A percentile compares a stretch with the other conserved stretches of the same genome.
These are phyloP conservation scores for Penicillium cataractarum DNA, from an alignment of 495 filamentous ascomycete genomes.

Conservation along the genomic window DNA sequence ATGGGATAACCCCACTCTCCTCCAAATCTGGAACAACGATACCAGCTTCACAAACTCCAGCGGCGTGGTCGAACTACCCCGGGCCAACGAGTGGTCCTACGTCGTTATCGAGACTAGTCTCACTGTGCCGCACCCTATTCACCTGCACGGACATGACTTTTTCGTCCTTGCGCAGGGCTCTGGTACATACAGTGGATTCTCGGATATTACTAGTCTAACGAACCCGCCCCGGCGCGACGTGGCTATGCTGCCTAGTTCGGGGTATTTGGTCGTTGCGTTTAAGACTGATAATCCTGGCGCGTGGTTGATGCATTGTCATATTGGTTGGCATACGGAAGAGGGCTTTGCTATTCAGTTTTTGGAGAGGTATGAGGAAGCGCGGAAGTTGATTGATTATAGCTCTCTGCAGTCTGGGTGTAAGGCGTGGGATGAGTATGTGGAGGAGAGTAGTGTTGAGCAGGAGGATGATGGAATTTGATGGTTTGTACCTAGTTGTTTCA, in stretches of 20 bases:
- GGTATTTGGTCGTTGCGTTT: conserved; percentile 47
- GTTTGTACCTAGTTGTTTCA: background rate
- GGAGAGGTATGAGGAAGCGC: conserved; percentile 25
- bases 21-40: conserved; percentile 24
- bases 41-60: conserved; percentile 18
- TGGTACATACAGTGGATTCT: background rate
- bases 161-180: conserved; percentile 26
- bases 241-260: conserved; percentile 7
- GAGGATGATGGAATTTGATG: conserved; percentile 2
- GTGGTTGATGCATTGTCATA: conserved; percentile 53
- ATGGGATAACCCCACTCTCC: conserved; percentile 29
- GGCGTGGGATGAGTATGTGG: conserved; percentile 6
- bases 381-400: conserved; percentile 5
- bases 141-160: conserved; percentile 30
- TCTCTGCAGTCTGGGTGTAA: background rate
- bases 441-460: background rate
- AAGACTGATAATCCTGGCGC: conserved; percentile 49
- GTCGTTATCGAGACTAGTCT: conserved; percentile 46
- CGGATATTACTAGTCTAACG: background rate
- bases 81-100: conserved; percentile 63
- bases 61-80: conserved; percentile 28
- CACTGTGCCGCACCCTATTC: conserved; percentile 24
- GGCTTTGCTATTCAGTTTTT: conserved; percentile 47
- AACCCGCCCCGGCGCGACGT: conserved; percentile 31
- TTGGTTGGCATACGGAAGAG: conserved; percentile 42